A percentile compares a stretch with the other conserved stretches of the same genome.
phyloP scores from a whole-genome alignment of 1,284 basidiomycete species.

The Heterobasidion irregulare region DNA sequence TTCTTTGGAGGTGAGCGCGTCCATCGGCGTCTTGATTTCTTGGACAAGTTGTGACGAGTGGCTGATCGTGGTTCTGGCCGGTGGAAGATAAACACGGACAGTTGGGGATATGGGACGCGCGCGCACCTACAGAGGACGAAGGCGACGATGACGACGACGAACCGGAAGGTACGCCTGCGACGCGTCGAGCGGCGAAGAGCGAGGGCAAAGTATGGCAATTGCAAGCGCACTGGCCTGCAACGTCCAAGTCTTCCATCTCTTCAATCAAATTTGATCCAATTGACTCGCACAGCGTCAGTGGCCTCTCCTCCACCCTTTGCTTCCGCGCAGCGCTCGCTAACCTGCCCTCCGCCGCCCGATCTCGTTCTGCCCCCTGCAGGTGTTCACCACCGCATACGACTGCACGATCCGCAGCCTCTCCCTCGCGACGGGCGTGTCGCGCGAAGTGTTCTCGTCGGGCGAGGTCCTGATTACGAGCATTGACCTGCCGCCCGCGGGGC shows the following conservation, averaged over 20 bases:
- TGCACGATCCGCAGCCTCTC: conserved; percentile 66
- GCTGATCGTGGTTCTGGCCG: background rate
- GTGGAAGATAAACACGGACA: conserved; percentile 66
- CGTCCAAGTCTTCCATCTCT: conserved; percentile 69
- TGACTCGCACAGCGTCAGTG: conserved; percentile 58
- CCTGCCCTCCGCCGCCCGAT: background rate
- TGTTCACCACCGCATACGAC: conserved; percentile 75
- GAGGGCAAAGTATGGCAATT: conserved; percentile 73
- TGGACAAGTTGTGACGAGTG: background rate
- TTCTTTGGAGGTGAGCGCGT: conserved; percentile 61
- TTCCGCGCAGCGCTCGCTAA: background rate
- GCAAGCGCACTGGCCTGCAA: conserved; percentile 76
- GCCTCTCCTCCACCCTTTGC: background rate
- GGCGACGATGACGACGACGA: conserved; percentile 57
- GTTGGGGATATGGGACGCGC: conserved; percentile 76
- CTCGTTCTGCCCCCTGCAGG: conserved; percentile 26
- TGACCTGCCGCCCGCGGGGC: conserved; percentile 54
- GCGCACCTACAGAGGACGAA: conserved; percentile 52
- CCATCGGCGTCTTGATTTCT: background rate
- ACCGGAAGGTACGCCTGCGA: conserved; percentile 17
- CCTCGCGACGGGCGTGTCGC: conserved; percentile 58
- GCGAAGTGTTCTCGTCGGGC: conserved; percentile 55
- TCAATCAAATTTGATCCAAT: conserved; percentile 65
- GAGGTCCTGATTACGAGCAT: conserved; percentile 56
- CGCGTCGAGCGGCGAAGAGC: conserved; percentile 29